Evolutionary conservation across 805 yeast genomes (phyloP).

Genomic region (Wickerhamiella bombiphila): DNA sequence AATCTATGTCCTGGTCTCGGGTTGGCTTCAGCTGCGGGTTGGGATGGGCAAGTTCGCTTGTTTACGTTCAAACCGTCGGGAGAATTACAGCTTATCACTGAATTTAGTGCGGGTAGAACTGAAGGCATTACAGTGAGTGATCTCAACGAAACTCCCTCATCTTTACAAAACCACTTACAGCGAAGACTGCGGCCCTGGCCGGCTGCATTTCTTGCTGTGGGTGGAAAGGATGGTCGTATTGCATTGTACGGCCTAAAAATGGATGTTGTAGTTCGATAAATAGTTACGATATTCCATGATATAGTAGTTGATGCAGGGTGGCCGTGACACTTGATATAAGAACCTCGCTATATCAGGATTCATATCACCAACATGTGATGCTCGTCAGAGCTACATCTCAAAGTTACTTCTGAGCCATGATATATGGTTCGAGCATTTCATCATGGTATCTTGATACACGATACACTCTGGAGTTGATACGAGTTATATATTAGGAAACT

Average conservation of each 20-base stretch:
- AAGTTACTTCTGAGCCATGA: too few relatives aligned
- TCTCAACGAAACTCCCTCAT: background rate
- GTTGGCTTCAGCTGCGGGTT: slow-evolving; percentile 23
- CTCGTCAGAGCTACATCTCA: background rate
- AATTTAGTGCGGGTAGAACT: slow-evolving; percentile 21
- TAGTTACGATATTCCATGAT: background rate
- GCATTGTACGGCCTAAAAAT: slow-evolving; percentile 24
- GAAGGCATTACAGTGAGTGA: slow-evolving; percentile 18
- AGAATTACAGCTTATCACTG: slow-evolving; percentile 21
- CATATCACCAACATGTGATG: background rate
- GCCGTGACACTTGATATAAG: background rate
- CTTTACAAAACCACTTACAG: too few relatives aligned
- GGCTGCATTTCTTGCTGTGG: slow-evolving; percentile 29
- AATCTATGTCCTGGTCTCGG: slow-evolving; percentile 16
- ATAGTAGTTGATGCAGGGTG: background rate
- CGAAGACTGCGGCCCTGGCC: slow-evolving; percentile 13
- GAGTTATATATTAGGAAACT: too few relatives aligned
- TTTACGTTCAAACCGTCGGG: slow-evolving; percentile 10
- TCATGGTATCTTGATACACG: too few relatives aligned
- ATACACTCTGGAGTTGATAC: too few relatives aligned
- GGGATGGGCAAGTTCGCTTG: slow-evolving; percentile 28
- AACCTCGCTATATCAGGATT: too few relatives aligned
- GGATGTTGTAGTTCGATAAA: background rate
- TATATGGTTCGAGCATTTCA: too few relatives aligned
- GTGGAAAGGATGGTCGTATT: slow-evolving; percentile 43